phyloP scores from a whole-genome alignment of 768 basidiomycete genomes.

The Russula sp. region DNA sequence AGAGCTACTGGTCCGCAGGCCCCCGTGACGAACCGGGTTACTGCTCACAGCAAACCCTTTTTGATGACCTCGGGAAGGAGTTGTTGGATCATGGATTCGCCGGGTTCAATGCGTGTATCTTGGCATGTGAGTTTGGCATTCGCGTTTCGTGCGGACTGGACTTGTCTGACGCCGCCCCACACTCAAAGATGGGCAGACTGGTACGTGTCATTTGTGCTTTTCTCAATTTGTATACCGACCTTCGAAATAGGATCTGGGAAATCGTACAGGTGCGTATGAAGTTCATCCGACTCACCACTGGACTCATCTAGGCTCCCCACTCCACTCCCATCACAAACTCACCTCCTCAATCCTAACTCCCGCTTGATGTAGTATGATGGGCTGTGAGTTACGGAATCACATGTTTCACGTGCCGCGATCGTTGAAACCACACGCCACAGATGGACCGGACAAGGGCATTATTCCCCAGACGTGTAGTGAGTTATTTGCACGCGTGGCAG shows the following conservation, averaged over 20 bases:
- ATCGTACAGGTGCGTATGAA: conserved; percentile 68
- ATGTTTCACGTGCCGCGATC: conserved; percentile 4
- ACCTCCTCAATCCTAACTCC: neutral
- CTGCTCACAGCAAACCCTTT: conserved; percentile 91
- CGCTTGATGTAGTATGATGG: conserved; percentile 71
- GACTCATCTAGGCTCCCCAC: neutral
- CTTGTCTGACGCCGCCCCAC: neutral
- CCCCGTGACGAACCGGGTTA: conserved; percentile 83
- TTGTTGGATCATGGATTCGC: conserved; percentile 91
- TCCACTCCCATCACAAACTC: neutral
- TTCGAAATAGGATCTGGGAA: conserved; percentile 68
- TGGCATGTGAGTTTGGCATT: conserved; percentile 75
- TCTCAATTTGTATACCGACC: neutral
- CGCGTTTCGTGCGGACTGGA: conserved; percentile 11
- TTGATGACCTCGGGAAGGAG: conserved; percentile 90
- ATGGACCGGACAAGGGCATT: conserved; percentile 94
- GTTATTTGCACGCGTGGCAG: conserved; percentile 75
- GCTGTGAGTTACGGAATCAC: conserved; percentile 51
- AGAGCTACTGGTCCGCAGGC: conserved; percentile 96
- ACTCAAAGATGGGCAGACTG: conserved; percentile 69
- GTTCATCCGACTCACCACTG: neutral
- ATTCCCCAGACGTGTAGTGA: conserved; percentile 94
- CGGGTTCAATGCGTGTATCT: conserved; percentile 97
- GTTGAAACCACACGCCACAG: conserved; percentile 32
- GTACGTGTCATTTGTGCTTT: conserved; percentile 37